Evolutionary conservation across 768 basidiomycete genomes (phyloP).

Genomic region (Holtermannia corniformis): DNA sequence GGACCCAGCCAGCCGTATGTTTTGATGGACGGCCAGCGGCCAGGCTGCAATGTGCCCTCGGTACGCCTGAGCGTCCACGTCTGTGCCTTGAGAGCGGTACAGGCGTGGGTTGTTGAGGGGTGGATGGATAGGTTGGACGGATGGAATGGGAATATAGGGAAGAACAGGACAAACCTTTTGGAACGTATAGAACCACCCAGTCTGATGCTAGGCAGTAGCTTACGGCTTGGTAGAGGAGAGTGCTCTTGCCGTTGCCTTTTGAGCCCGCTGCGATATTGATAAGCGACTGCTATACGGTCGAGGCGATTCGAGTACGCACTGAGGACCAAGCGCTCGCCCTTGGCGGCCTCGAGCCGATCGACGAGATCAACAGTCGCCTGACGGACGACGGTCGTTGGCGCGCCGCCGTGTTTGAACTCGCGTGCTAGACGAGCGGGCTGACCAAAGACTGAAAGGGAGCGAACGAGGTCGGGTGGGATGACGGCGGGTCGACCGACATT

Average conservation of each 20-base stretch:
- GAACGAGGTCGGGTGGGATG: conserved; percentile 13
- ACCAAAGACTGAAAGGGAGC: conserved; percentile 54
- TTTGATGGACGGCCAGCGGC: not conserved
- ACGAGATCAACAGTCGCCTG: conserved; percentile 54
- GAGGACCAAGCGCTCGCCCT: conserved; percentile 50
- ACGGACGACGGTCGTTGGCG: conserved; percentile 63
- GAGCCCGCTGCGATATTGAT: conserved; percentile 52
- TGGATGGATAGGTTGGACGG: not conserved
- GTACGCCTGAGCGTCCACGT: not conserved
- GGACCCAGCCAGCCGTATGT: not conserved
- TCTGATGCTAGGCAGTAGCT: conserved; percentile 55
- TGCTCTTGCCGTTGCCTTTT: conserved; percentile 71
- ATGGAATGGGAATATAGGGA: not conserved
- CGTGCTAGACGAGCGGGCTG: conserved; percentile 68
- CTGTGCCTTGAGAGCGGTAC: not conserved
- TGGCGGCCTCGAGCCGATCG: conserved; percentile 50
- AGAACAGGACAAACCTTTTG: conserved; percentile 51
- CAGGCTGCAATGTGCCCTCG: not conserved
- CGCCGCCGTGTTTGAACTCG: conserved; percentile 40
- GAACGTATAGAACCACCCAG: conserved; percentile 80
- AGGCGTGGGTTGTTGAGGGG: not conserved
- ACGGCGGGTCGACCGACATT: conserved; percentile 27
- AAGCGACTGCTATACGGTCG: conserved; percentile 6
- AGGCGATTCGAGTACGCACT: conserved; percentile 46
- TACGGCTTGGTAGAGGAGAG: conserved; percentile 64